phyloP scores from a whole-genome alignment of 768 basidiomycete genomes.

The Kwoniella europaea region DNA sequence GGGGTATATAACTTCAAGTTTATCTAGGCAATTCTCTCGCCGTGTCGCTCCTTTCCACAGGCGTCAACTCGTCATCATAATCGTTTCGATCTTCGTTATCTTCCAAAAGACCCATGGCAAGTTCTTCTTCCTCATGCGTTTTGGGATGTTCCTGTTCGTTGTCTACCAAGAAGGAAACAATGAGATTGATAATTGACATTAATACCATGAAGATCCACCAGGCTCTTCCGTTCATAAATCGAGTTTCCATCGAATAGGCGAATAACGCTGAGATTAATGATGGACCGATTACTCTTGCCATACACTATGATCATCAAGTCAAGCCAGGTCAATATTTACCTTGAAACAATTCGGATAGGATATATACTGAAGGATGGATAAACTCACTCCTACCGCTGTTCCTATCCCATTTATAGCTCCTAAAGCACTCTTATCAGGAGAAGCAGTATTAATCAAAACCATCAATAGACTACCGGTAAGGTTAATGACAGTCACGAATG shows the following conservation, averaged over 20 bases:
- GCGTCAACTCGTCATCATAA: conserved; percentile 7
- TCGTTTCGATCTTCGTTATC: conserved; percentile 5
- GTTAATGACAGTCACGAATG: conserved; percentile 46
- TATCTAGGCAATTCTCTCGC: neutral
- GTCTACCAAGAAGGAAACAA: conserved; percentile 13
- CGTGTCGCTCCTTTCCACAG: neutral
- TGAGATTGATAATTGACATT: conserved; percentile 50
- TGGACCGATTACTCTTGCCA: conserved; percentile 55
- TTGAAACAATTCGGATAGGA: neutral
- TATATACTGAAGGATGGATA: neutral
- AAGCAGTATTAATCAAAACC: conserved; percentile 53
- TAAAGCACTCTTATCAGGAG: conserved; percentile 51
- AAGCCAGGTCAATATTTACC: too few relatives aligned
- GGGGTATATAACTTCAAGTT: neutral
- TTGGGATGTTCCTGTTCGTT: conserved; percentile 1
- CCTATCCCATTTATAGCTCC: conserved; percentile 56
- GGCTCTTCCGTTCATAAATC: conserved; percentile 48
- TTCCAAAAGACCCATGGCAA: neutral
- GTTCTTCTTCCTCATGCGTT: neutral
- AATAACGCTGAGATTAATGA: conserved; percentile 47
- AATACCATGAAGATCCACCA: conserved; percentile 58
- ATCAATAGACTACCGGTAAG: conserved; percentile 48
- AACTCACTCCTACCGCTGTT: conserved; percentile 52
- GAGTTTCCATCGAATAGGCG: conserved; percentile 54
- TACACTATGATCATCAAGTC: conserved; percentile 30